These are phyloP conservation scores for Globisporangium sylvaticum DNA, from an alignment of 352 stramenopile genomes.

Conservation along the genomic window DNA sequence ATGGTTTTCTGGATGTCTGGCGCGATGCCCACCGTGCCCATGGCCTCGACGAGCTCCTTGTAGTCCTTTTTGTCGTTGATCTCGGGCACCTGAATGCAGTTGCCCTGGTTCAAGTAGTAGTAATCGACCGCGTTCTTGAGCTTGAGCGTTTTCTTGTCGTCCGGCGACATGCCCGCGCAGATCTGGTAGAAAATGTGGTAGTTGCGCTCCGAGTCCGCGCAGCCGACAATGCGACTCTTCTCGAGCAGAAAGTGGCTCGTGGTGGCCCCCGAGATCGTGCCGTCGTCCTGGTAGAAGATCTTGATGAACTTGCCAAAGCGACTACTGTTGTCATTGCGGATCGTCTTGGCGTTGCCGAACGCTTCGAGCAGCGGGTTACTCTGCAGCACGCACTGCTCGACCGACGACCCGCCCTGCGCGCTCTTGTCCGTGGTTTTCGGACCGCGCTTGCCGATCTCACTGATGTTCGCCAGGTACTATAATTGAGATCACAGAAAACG, in stretches of 20 bases:
- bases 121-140: conserved; percentile 89
- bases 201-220: conserved; percentile 93
- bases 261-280: conserved; percentile 89
- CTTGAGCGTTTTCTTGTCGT: conserved; percentile 72
- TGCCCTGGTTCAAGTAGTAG: conserved; percentile 92
- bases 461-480: conserved; percentile 88
- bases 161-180: conserved; percentile 71
- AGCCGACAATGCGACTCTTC: conserved; percentile 95
- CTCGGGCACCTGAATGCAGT: conserved; percentile 89
- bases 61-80: conserved; percentile 95
- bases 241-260: conserved; percentile 98
- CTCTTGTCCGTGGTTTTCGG: conserved; percentile 64
- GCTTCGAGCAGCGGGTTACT: conserved; percentile 92
- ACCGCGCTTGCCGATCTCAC: conserved; percentile 79
- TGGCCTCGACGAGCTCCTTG: conserved; percentile 90
- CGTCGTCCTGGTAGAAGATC: conserved; percentile 91
- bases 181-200: conserved; percentile 99
- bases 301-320: conserved; percentile 97
- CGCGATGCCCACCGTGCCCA: conserved; percentile 89
- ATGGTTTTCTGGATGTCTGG: conserved; percentile 91
- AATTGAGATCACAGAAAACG: neutral
- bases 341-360: conserved; percentile 93
- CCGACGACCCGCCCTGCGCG: conserved; percentile 60
- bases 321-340: conserved; percentile 95
- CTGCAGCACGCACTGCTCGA: conserved; percentile 90